Evolutionary conservation across 2,329 filamentous ascomycete species (phyloP).

Genomic region (Aspergillus sp.): DNA sequence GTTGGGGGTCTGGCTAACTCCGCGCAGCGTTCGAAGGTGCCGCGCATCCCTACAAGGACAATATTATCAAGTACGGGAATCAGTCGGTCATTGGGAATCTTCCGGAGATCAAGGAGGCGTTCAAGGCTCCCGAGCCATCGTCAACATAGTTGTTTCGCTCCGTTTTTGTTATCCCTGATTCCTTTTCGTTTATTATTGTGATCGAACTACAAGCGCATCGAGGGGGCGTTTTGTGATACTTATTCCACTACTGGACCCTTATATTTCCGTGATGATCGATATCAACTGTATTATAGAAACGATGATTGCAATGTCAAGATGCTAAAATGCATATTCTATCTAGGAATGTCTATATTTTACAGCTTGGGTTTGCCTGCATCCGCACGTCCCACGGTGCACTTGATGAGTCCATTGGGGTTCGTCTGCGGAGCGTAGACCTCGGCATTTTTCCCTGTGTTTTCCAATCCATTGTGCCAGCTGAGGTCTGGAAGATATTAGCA

Average conservation of each 20-base stretch:
- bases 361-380: conserved; percentile 22
- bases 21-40: conserved; percentile 74
- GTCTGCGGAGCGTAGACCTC: conserved; percentile 93
- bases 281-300: neutral
- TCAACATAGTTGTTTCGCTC: conserved; percentile 11
- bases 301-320: conserved; percentile 7
- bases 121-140: conserved; percentile 25
- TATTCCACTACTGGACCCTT: conserved; percentile 2
- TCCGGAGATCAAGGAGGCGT: conserved; percentile 30
- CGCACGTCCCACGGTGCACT: conserved; percentile 63
- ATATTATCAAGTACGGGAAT: conserved; percentile 66
- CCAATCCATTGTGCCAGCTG: conserved; percentile 89
- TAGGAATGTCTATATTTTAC: conserved; percentile 19
- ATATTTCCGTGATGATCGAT: neutral
- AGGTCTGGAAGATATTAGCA: conserved; percentile 52
- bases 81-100: conserved; percentile 34
- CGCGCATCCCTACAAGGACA: conserved; percentile 83
- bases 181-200: conserved; percentile 16
- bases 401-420: conserved; percentile 89
- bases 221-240: conserved; percentile 25
- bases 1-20: conserved; percentile 7
- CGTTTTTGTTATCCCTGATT: conserved; percentile 6
- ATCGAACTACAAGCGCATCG: conserved; percentile 33
- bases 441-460: conserved; percentile 92
- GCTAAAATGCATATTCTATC: conserved; percentile 10